These are phyloP conservation scores for Termitomyces sp. DNA, from an alignment of 768 basidiomycete genomes.

Conservation along the genomic window DNA sequence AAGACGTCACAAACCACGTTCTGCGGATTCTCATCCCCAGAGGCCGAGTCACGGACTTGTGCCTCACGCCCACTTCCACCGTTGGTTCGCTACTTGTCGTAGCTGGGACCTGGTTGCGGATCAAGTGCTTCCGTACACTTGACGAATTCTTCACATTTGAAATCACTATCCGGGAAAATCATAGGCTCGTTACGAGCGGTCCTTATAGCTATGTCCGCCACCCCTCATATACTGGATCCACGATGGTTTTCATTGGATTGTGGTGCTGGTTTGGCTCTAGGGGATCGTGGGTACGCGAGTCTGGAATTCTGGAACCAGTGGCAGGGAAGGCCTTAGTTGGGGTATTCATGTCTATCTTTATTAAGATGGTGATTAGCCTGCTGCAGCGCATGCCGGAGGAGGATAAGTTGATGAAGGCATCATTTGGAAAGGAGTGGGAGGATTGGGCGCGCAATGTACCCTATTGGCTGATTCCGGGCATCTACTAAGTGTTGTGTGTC, in stretches of 20 bases:
- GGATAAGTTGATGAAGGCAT: constrained; percentile 22
- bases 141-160: no score
- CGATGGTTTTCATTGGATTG: constrained; percentile 22
- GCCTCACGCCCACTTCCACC: no score
- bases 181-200: no score
- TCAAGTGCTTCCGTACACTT: no score
- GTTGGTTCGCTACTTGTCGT: no score
- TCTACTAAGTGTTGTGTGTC: no score
- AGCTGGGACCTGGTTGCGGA: no score
- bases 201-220: constrained; percentile 31
- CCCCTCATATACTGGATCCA: constrained; percentile 26
- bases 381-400: constrained; percentile 22
- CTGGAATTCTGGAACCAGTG: constrained; percentile 24
- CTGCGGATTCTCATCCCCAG: no score
- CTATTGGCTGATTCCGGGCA: constrained; percentile 24
- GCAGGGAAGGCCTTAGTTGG: constrained; percentile 14
- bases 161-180: no score
- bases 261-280: constrained; percentile 22
- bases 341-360: constrained; percentile 10
- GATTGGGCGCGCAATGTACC: constrained; percentile 22
- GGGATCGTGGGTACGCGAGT: constrained; percentile 30
- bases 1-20: no score
- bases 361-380: constrained; percentile 11
- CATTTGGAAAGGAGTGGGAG: constrained; percentile 31
- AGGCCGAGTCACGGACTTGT: no score